Evolutionary conservation across 1,284 basidiomycete genomes (phyloP).

Genomic region (Ustilago loliicola): DNA sequence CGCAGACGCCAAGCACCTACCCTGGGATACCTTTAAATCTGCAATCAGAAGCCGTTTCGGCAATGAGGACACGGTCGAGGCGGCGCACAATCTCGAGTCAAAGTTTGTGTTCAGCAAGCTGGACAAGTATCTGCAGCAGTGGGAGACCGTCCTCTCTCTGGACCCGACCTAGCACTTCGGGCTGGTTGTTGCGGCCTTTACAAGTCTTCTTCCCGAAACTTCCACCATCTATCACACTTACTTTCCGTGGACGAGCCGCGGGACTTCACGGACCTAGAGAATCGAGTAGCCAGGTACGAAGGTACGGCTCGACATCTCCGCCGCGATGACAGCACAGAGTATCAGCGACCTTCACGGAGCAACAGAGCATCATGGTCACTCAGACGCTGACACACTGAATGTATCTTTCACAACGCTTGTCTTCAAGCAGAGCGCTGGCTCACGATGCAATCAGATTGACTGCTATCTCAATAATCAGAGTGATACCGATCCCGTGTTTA

Average conservation of each 20-base stretch:
- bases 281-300: background rate
- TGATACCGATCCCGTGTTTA: background rate
- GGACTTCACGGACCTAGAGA: background rate
- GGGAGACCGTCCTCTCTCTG: background rate
- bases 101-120: background rate
- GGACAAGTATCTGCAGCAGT: constrained; percentile 3
- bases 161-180: background rate
- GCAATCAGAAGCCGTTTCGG: background rate
- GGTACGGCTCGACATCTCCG: background rate
- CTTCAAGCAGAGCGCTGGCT: too few relatives aligned
- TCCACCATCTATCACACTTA: background rate
- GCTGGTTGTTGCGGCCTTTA: background rate
- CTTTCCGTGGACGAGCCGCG: background rate
- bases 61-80: too few relatives aligned
- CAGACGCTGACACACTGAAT: background rate
- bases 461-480: background rate
- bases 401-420: background rate
- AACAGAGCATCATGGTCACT: background rate
- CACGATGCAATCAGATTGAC: background rate
- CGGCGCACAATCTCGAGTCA: too few relatives aligned
- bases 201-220: background rate
- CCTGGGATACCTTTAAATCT: background rate
- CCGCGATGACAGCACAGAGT: background rate
- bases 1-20: background rate
- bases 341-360: background rate